Percentiles rank a stretch among this genome's conserved stretches.
Evolutionary conservation across 1,284 basidiomycete genomes (phyloP).

Genomic region (Pseudozyma flocculosa): DNA sequence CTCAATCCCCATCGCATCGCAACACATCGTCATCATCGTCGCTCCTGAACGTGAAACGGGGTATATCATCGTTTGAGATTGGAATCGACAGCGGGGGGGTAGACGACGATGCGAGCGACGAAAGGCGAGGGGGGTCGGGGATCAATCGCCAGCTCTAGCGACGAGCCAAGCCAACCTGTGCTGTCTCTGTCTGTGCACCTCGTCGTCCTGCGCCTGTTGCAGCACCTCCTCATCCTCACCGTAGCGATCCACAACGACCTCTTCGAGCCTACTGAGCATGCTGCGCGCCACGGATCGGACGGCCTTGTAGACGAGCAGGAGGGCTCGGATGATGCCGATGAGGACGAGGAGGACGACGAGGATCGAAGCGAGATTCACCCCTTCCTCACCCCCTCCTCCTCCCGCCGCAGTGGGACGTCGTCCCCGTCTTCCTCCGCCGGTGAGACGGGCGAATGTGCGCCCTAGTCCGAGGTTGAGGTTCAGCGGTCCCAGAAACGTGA

Average conservation of each 20-base stretch:
- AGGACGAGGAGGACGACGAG: conserved; percentile 37
- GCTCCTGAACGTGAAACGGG: no score
- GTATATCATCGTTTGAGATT: no score
- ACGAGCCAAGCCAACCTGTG: background rate
- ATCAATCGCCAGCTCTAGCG: background rate
- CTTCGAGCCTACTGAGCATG: conserved; percentile 28
- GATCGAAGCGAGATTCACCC: conserved; percentile 27
- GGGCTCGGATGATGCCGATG: conserved; percentile 32
- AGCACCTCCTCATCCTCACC: conserved; percentile 24
- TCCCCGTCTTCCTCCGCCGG: conserved; percentile 7
- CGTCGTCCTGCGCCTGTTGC: background rate
- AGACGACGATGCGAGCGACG: no score
- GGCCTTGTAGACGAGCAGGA: conserved; percentile 29
- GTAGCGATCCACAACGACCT: conserved; percentile 37
- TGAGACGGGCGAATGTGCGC: conserved; percentile 37
- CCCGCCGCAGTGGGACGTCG: no score
- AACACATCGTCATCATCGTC: no score
- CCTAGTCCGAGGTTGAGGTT: conserved; percentile 42
- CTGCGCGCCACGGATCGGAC: conserved; percentile 16
- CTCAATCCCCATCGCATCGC: no score
- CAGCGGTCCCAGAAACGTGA: conserved; percentile 31
- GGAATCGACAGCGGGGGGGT: no score
- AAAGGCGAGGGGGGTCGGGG: background rate
- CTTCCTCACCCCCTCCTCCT: conserved; percentile 17
- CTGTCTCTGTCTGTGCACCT: background rate